Conservation (phyloP, 2,329 filamentous ascomycete species). For the Sordariomycetes sp. region DNA sequence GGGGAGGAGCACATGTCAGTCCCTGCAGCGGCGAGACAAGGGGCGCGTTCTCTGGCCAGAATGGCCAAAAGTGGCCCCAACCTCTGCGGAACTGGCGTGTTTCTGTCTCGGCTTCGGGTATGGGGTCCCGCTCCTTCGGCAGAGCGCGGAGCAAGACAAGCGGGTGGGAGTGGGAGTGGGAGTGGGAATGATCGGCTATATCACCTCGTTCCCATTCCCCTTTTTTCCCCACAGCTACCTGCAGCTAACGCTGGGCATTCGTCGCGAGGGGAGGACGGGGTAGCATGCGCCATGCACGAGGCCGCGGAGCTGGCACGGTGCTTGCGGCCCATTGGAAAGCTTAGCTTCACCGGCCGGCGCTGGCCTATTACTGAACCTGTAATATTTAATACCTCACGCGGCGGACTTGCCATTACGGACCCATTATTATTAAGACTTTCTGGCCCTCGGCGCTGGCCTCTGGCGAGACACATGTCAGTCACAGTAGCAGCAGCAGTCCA, state of each 20-base stretch:
- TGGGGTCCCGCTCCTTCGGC: background rate
- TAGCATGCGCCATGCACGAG: background rate
- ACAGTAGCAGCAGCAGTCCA: background rate
- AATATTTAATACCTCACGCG: background rate
- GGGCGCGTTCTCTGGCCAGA: background rate
- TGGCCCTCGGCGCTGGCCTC: background rate
- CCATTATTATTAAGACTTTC: background rate
- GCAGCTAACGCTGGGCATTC: background rate
- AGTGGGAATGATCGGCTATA: background rate
- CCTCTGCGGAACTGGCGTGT: slow-evolving; percentile 1
- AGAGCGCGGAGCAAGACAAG: background rate
- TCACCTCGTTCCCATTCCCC: background rate
- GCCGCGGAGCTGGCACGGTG: background rate
- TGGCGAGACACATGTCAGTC: slow-evolving; percentile 1
- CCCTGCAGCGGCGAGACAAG: background rate
- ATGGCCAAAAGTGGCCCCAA: background rate
- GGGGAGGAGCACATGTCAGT: background rate
- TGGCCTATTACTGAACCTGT: no score
- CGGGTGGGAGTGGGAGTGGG: no score
- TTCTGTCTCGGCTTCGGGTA: background rate
- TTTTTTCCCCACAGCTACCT: background rate
- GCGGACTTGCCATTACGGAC: background rate
- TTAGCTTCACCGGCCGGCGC: background rate
- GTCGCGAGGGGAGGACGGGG: background rate
- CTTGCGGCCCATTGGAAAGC: background rate